Conservation (phyloP, 225 moss, liverwort and hornwort species). For the Pseudisothecium myosuroides region DNA sequence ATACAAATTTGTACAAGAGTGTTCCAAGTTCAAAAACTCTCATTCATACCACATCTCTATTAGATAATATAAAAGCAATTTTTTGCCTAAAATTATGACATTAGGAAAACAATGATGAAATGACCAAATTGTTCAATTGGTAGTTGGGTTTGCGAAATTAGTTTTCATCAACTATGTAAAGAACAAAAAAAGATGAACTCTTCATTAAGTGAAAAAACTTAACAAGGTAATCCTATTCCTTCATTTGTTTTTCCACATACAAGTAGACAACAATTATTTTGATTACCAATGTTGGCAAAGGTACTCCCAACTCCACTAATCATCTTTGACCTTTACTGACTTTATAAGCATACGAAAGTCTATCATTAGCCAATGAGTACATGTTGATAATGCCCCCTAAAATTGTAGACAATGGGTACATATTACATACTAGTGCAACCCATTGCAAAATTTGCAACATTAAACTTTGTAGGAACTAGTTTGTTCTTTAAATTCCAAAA, state of each 20-base stretch:
- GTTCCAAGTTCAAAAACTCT: not conserved
- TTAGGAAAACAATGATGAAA: not conserved
- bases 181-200: too few species aligned
- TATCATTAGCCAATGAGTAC: not conserved
- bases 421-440: not conserved
- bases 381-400: too few species aligned
- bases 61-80: not conserved
- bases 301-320: not conserved
- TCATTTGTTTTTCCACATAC: not conserved
- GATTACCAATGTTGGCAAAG: not conserved
- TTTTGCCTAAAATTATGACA: not conserved
- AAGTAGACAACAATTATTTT: not conserved
- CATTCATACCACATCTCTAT: not conserved
- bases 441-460: not conserved
- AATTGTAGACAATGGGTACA: not conserved
- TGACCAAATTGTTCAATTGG: not conserved
- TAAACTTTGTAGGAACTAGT: not conserved
- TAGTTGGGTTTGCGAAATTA: not conserved
- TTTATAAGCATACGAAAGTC: not conserved
- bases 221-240: not conserved
- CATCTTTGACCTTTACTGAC: not conserved
- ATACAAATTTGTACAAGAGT: not conserved
- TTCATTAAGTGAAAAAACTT: not conserved
- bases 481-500: too few species aligned
- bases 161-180: not conserved